Conservation (phyloP, 2,329 filamentous ascomycete species). For the Beauveria varroae region DNA sequence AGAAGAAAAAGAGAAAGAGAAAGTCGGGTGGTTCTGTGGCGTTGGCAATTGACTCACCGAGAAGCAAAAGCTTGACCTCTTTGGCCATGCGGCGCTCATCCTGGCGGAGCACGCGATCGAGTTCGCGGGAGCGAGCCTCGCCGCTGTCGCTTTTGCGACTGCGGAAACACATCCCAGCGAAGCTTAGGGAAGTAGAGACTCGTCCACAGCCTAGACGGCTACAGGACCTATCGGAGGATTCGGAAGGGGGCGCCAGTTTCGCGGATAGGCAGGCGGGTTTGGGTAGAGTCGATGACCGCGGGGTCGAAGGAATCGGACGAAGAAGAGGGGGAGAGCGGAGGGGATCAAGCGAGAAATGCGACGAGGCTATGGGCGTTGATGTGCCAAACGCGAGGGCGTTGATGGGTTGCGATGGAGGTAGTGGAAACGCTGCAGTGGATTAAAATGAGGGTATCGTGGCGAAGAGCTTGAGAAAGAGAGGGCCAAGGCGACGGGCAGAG, state of each 20-base stretch:
- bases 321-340: neutral
- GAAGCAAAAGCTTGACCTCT: constrained; percentile 87
- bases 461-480: neutral
- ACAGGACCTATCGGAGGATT: neutral
- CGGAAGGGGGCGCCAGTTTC: constrained; percentile 5
- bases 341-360: neutral
- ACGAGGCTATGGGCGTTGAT: neutral
- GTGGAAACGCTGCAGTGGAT: neutral
- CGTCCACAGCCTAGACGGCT: constrained; percentile 4
- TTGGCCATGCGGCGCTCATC: constrained; percentile 82
- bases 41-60: constrained; percentile 54
- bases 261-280: neutral
- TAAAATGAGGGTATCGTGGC: neutral
- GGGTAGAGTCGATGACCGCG: neutral
- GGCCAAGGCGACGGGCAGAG: neutral
- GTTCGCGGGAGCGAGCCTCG: constrained; percentile 58
- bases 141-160: constrained; percentile 44
- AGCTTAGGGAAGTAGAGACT: neutral
- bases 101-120: constrained; percentile 76
- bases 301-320: neutral
- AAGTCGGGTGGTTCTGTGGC: neutral
- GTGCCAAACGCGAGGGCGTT: no score
- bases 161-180: constrained; percentile 55
- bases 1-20: neutral
- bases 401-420: neutral